Base-by-base conservation (phyloP, 345 rosid genomes). In the Gossypium mustelinum region DNA sequence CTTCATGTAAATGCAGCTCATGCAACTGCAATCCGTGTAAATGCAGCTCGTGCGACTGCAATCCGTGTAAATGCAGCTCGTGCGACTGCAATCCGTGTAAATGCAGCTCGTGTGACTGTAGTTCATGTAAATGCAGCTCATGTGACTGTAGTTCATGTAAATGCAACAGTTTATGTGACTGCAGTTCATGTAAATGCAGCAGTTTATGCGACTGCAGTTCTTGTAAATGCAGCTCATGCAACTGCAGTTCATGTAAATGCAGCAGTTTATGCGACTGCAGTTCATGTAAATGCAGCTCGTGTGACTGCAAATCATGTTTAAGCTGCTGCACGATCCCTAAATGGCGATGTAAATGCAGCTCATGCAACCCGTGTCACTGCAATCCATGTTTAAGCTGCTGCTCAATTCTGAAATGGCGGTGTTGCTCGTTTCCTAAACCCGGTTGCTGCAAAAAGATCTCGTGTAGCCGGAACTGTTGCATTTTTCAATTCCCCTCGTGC, bases 401-500 rank as follows among this genome's bases (percentile, higher is more conserved):
- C 80, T 66, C 71, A 6, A 47, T 73, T 39, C 86, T 81, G 1
- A 83, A 87, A 68, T 84, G 82, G 62, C 57, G 7, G 47, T 76
- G 85, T 59, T 84, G 86, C 75, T 73, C 83, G 69, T 85, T 85
- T 50, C 84, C 85, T 13, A 78, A 72, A 63, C 69, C 84, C 54
- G 55, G 76, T 14, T 92, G 93, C 77, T 86, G 90, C 77, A 74
- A 11, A 76, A 75, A 80, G 73, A 61, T 76, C 50, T 79, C 84
- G 22, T 83, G 88, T 80, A 58, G 79, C 51, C 14, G 80, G 9
- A 75, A 82, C 61, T 81, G 90, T 82, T 90, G 92, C 77, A 27
- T 68, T 51, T 89, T 78, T 18, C 57, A 18, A 58, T 61, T 74
- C 22, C 94, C 88, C 20, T 82, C 89, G 0, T 92, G 93, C 83